Evolutionary conservation across 2,329 filamentous ascomycete species (phyloP).

Genomic region (Alternaria infectoria): DNA sequence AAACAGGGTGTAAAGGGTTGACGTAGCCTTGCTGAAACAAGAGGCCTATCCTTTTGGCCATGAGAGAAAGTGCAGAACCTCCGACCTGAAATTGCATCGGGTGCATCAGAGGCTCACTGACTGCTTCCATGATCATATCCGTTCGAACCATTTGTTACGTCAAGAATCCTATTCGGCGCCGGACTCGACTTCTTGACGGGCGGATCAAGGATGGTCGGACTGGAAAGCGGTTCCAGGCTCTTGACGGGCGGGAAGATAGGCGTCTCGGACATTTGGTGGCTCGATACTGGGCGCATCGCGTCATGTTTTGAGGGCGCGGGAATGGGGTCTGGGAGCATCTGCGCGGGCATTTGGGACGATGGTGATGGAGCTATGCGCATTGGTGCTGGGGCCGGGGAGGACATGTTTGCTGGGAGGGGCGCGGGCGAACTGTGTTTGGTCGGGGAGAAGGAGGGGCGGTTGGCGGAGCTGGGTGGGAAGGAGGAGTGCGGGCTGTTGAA

Average conservation of each 20-base stretch:
- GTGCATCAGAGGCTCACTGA: background rate
- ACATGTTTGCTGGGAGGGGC: slow-evolving; percentile 41
- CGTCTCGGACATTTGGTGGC: slow-evolving; percentile 42
- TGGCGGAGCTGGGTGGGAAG: slow-evolving; percentile 48
- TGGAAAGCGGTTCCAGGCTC: slow-evolving; percentile 64
- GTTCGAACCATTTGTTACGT: background rate
- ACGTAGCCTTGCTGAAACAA: background rate
- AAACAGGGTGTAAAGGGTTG: background rate
- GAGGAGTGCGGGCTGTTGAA: slow-evolving; percentile 55
- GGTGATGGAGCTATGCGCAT: slow-evolving; percentile 39
- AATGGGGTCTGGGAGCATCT: slow-evolving; percentile 44
- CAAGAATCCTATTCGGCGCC: slow-evolving; percentile 10
- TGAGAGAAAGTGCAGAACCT: background rate
- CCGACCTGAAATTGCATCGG: too few relatives aligned
- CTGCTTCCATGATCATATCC: background rate
- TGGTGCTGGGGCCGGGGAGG: slow-evolving; percentile 37
- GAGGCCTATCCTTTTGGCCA: background rate
- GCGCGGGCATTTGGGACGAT: slow-evolving; percentile 36
- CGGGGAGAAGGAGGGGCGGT: slow-evolving; percentile 46
- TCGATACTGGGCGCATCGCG: slow-evolving; percentile 40
- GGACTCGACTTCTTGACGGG: slow-evolving; percentile 60
- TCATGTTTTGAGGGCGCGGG: slow-evolving; percentile 58
- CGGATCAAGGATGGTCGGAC: slow-evolving; percentile 64
- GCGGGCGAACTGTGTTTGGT: slow-evolving; percentile 50
- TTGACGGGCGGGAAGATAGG: slow-evolving; percentile 65